phyloP scores from a whole-genome alignment of 1,284 basidiomycete genomes.

The Schizophyllum commune region DNA sequence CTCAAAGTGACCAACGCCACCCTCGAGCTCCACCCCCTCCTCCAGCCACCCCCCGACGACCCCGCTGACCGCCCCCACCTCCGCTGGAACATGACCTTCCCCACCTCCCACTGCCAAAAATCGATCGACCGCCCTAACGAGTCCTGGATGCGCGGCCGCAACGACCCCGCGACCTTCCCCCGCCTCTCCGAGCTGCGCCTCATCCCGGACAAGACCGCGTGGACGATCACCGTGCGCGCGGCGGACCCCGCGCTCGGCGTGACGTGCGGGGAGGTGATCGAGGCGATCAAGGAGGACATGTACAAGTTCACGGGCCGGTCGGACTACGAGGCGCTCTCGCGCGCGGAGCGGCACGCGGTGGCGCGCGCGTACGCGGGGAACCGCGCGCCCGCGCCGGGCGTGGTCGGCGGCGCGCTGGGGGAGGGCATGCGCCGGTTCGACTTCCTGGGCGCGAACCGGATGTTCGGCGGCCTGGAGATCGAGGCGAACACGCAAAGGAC shows the following conservation, averaged over 20 bases:
- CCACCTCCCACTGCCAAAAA: slow-evolving; percentile 50
- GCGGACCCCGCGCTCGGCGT: slow-evolving; percentile 44
- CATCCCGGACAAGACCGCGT: slow-evolving; percentile 48
- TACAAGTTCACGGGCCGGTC: slow-evolving; percentile 38
- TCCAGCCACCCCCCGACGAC: slow-evolving; percentile 40
- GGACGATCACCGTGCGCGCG: slow-evolving; percentile 51
- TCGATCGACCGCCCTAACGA: slow-evolving; percentile 47
- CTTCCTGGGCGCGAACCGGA: slow-evolving; percentile 46
- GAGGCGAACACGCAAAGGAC: slow-evolving; percentile 35
- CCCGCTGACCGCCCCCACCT: slow-evolving; percentile 40
- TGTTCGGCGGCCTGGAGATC: slow-evolving; percentile 54
- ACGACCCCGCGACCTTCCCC: slow-evolving; percentile 69
- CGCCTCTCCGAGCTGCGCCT: slow-evolving; percentile 46
- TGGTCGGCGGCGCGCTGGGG: slow-evolving; percentile 59
- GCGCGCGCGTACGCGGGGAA: slow-evolving; percentile 52
- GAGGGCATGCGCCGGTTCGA: slow-evolving; percentile 56
- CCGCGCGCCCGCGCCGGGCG: slow-evolving; percentile 50
- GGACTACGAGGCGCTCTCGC: slow-evolving; percentile 40
- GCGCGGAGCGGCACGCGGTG: slow-evolving; percentile 30
- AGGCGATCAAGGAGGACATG: slow-evolving; percentile 44
- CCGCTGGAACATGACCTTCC: slow-evolving; percentile 70
- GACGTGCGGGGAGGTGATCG: slow-evolving; percentile 67
- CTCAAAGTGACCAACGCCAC: slow-evolving; percentile 38
- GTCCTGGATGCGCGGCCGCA: slow-evolving; percentile 63
- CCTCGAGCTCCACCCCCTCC: slow-evolving; percentile 52